phyloP scores from a whole-genome alignment of 495 filamentous ascomycete species.

The Pyronema domesticum region DNA sequence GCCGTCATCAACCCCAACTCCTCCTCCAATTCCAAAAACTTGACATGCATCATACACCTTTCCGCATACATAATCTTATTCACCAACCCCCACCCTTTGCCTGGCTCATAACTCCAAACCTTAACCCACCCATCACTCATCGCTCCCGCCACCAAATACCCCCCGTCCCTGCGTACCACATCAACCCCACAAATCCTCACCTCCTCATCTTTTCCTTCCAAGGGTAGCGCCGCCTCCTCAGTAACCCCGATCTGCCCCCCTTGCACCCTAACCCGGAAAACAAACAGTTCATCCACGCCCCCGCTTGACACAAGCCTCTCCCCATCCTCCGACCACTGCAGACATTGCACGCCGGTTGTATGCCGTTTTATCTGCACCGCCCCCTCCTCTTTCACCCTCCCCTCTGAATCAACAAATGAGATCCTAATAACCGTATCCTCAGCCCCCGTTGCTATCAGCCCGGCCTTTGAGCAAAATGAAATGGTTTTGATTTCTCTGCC shows the following conservation, averaged over 20 bases:
- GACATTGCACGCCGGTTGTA: constrained; percentile 62
- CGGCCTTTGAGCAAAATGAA: constrained; percentile 32
- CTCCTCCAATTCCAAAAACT: constrained; percentile 26
- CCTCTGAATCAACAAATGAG: constrained; percentile 27
- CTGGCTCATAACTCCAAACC: constrained; percentile 41
- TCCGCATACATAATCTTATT: constrained; percentile 49
- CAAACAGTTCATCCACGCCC: constrained; percentile 72
- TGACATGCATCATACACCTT: constrained; percentile 34
- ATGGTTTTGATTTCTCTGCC: constrained; percentile 74
- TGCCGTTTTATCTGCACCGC: constrained; percentile 38
- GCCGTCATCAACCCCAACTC: constrained; percentile 26
- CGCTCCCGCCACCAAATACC: constrained; percentile 25
- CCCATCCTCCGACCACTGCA: constrained; percentile 50
- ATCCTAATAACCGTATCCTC: constrained; percentile 79
- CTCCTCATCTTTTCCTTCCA: constrained; percentile 44
- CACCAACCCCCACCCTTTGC: constrained; percentile 36
- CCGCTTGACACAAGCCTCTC: constrained; percentile 64
- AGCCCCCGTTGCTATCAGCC: constrained; percentile 59
- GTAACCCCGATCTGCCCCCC: constrained; percentile 40
- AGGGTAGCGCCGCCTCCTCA: constrained; percentile 43
- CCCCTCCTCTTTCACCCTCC: not conserved
- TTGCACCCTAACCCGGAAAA: constrained; percentile 51
- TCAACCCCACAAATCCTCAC: constrained; percentile 64
- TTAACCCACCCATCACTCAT: constrained; percentile 13
- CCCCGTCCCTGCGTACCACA: constrained; percentile 29